These are phyloP conservation scores for Aspergillus vadensis DNA, from an alignment of 2,329 filamentous ascomycete species.

Conservation along the genomic window DNA sequence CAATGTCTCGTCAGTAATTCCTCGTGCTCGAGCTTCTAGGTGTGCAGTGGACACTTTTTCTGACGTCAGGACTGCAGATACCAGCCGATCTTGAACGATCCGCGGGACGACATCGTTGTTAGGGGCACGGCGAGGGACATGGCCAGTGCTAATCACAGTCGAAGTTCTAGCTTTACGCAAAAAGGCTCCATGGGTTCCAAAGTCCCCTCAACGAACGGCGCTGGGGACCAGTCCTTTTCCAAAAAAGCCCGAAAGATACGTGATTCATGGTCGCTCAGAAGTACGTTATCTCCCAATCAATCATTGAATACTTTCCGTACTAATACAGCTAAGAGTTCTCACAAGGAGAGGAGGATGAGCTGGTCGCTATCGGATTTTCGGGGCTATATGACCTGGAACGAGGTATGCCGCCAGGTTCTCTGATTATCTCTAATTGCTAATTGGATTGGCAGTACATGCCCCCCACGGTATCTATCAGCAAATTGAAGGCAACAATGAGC, in stretches of 20 bases:
- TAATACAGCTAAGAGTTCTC: slow-evolving; percentile 22
- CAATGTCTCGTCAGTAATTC: slow-evolving; percentile 24
- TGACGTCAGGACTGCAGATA: slow-evolving; percentile 18
- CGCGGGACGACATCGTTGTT: slow-evolving; percentile 22
- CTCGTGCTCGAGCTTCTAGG: background rate
- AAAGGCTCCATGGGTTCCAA: slow-evolving; percentile 20
- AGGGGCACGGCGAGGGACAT: slow-evolving; percentile 22
- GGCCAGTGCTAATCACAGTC: slow-evolving; percentile 16
- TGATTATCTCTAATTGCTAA: slow-evolving; percentile 7
- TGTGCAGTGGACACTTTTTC: background rate
- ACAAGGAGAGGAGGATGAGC: slow-evolving; percentile 33
- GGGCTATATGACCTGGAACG: slow-evolving; percentile 32
- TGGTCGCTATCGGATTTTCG: slow-evolving; percentile 34
- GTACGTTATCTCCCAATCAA: slow-evolving; percentile 15
- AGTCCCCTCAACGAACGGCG: slow-evolving; percentile 12
- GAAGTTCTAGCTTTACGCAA: slow-evolving; percentile 25
- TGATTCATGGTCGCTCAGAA: slow-evolving; percentile 32
- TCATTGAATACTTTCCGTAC: background rate
- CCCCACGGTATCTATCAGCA: slow-evolving; percentile 28
- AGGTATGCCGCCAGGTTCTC: slow-evolving; percentile 18
- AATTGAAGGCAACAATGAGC: slow-evolving; percentile 10
- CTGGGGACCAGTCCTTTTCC: slow-evolving; percentile 23
- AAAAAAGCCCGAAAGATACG: slow-evolving; percentile 28
- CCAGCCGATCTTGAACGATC: slow-evolving; percentile 26
- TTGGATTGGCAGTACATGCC: slow-evolving; percentile 26